Evolutionary conservation across 169 alveolate genomes (phyloP).

Genomic region (Fabrea salina): DNA sequence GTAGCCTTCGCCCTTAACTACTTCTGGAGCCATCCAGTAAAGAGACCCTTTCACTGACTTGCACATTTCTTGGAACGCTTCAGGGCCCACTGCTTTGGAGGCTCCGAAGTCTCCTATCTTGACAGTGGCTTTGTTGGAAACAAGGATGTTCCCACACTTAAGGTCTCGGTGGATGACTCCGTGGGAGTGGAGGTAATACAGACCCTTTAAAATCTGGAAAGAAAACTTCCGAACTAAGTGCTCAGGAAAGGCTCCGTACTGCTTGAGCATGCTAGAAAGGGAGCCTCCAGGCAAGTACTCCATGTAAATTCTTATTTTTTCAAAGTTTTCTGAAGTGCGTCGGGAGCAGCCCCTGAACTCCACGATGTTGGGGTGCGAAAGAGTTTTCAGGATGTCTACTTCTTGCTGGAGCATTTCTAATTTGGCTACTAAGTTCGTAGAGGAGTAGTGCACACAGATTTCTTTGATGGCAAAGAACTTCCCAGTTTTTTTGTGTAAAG

Average conservation of each 20-base stretch:
- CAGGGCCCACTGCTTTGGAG: constrained; percentile 20
- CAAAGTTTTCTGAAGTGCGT: constrained; percentile 57
- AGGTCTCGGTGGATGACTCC: constrained; percentile 80
- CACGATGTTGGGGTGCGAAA: constrained; percentile 13
- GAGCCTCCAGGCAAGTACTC: constrained; percentile 80
- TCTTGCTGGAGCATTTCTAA: not conserved
- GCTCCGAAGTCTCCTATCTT: constrained; percentile 83
- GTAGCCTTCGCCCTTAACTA: constrained; percentile 41
- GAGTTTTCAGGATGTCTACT: constrained; percentile 13
- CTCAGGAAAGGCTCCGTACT: constrained; percentile 72
- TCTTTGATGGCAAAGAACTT: constrained; percentile 44
- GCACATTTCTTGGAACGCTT: constrained; percentile 36
- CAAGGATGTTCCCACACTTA: constrained; percentile 78
- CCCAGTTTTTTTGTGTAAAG: constrained; percentile 32
- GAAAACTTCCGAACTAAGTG: constrained; percentile 66
- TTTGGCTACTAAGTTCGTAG: not conserved
- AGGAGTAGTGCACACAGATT: constrained; percentile 35
- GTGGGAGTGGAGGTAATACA: constrained; percentile 64
- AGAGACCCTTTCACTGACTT: constrained; percentile 72
- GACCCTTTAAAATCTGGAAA: constrained; percentile 58
- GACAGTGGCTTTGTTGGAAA: constrained; percentile 63
- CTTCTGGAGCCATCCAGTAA: constrained; percentile 86
- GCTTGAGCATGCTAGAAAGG: constrained; percentile 65
- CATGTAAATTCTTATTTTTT: constrained; percentile 79
- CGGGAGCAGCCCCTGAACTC: constrained; percentile 56